Conservation (phyloP, 352 stramenopile species). For the Aphanomyces astaci region DNA sequence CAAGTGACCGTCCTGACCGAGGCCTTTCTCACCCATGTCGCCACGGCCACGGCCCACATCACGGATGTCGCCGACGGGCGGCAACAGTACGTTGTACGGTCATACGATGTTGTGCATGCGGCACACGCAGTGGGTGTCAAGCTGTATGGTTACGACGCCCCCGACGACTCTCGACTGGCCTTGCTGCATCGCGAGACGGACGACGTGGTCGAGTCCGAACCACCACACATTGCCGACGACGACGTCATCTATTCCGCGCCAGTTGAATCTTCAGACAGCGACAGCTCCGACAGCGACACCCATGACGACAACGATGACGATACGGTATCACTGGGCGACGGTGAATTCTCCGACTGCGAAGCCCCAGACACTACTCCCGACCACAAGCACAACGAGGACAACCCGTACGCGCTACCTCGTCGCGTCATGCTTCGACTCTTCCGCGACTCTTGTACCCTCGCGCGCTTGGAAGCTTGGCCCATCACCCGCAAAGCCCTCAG, state of each 20-base stretch:
- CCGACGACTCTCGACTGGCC: conserved; percentile 5
- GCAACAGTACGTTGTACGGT: not conserved
- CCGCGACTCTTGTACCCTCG: not conserved
- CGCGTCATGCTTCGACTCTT: conserved; percentile 13
- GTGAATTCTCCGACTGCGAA: conserved; percentile 16
- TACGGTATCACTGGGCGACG: conserved; percentile 6
- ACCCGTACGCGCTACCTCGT: conserved; percentile 13
- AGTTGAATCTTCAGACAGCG: not conserved
- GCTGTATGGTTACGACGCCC: conserved; percentile 13
- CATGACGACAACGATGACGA: not conserved
- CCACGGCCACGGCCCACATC: not conserved
- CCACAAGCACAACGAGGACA: not conserved
- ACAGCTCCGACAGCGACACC: conserved; percentile 2
- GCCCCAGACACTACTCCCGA: not conserved
- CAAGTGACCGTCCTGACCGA: not conserved
- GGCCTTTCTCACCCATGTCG: not conserved
- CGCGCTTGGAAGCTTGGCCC: not conserved
- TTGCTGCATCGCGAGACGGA: not conserved
- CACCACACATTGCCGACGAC: not conserved
- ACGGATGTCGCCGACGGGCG: not conserved
- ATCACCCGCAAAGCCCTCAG: conserved; percentile 21
- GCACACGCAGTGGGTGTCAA: conserved; percentile 2
- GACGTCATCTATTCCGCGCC: not conserved
- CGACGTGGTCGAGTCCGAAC: not conserved
- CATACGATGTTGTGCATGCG: conserved; percentile 1